phyloP scores from a whole-genome alignment of 1,139 yeast genomes.

The Geotrichum macrosporum region DNA sequence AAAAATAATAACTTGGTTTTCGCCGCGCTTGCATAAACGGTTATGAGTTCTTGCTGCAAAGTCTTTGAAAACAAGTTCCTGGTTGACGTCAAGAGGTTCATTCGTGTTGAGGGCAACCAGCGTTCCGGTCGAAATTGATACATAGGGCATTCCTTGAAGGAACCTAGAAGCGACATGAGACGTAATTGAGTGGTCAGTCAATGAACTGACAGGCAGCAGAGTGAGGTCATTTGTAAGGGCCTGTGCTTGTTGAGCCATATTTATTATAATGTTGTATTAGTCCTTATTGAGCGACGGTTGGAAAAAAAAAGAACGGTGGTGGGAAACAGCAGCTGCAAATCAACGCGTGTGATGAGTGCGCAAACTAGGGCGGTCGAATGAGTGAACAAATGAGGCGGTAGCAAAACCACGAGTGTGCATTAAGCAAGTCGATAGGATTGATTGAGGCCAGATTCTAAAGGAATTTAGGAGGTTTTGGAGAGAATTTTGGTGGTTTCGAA shows the following conservation, averaged over 20 bases:
- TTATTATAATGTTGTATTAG: too few relatives aligned
- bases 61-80: slow-evolving; percentile 40
- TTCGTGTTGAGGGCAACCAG: slow-evolving; percentile 42
- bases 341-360: too few relatives aligned
- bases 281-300: too few relatives aligned
- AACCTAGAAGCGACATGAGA: slow-evolving; percentile 44
- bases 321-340: too few relatives aligned
- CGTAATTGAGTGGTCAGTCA: slow-evolving; percentile 42
- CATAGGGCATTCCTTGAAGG: slow-evolving; percentile 43
- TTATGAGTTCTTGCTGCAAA: slow-evolving; percentile 41
- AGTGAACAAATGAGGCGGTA: too few relatives aligned
- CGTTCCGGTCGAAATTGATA: slow-evolving; percentile 39
- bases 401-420: too few relatives aligned
- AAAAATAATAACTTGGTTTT: slow-evolving; percentile 40
- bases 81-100: slow-evolving; percentile 39
- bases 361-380: too few relatives aligned
- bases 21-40: slow-evolving; percentile 40
- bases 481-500: too few relatives aligned
- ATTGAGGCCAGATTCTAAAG: too few relatives aligned
- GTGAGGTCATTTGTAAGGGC: slow-evolving; percentile 39
- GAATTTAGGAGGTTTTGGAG: too few relatives aligned
- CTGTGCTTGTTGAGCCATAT: slow-evolving; percentile 13
- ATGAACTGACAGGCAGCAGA: slow-evolving; percentile 37
- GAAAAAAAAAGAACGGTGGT: too few relatives aligned
- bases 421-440: too few relatives aligned